Base-by-base conservation (phyloP, 192 early-diverging fungal species). In the Chytriomyces hyalinus region DNA sequence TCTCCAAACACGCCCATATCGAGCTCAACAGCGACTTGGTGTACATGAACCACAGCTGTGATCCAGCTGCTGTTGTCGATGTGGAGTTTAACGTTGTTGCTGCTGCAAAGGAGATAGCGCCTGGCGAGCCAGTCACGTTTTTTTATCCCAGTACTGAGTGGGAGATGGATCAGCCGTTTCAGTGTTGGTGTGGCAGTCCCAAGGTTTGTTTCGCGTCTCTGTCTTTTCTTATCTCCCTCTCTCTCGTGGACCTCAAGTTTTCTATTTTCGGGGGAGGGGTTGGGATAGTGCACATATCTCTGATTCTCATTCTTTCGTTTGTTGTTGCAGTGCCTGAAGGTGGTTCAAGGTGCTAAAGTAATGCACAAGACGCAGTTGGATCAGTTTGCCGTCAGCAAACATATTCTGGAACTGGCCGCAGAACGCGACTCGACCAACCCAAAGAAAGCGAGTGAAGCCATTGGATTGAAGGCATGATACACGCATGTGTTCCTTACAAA, bases 61-160 rank as follows among this genome's bases (percentile, higher is more conserved):
- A 81, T 50, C 80, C 80, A 11, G 73, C 65, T 53, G 80, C 75
- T 24, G 63, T 71, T 15, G n/a, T 81, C 26, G 80, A 81, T 45
- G 64, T 78, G 45, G 76, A 70, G 6, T 48, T 50, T n/a, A 43
- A 45, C 4, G 76, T 74, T 50, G 70, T 81, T 11, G 65, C 70
- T 11, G 72, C 77, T 59, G 76, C 70, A 13, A 63, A 67, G 47
- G 76, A 81, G 48, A 70, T 81, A 3, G 53, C 53, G 53, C 53
- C 10, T 6, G 85, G 83, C 6, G 85, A 87, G 26, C 81, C 81
- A 47, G 13, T 84, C 60, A 82, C 83, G 7, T 87, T 87, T 61
- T 87, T 87, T 65, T 87, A 87, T 59, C 85, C 85, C 8, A 76
- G 73, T 49, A 83, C 81, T 9, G 85, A 87, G 57, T 87, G 82